phyloP scores from a whole-genome alignment of 352 stramenopile species.

The Blastocystis hominis region DNA sequence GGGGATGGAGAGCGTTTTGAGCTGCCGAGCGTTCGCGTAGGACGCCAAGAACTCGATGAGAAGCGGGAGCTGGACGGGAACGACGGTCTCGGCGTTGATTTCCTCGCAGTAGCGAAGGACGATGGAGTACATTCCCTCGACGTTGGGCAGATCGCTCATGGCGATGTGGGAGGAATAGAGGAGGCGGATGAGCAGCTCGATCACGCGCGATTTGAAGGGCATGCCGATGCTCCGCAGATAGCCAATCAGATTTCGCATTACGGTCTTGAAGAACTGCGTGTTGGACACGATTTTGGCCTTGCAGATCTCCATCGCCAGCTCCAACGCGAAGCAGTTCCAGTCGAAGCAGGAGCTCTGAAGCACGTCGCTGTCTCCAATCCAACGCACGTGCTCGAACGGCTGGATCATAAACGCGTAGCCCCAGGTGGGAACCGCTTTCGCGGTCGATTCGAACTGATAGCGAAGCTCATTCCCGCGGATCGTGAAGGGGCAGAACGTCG shows the following conservation, averaged over 20 bases:
- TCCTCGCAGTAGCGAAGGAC: not conserved
- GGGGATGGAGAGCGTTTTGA: not conserved
- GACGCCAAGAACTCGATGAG: conserved; percentile 17
- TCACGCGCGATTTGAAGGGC: conserved; percentile 48
- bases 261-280: not conserved
- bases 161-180: not conserved
- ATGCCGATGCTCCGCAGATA: conserved; percentile 23
- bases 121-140: not conserved
- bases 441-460: conserved; percentile 16
- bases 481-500: conserved; percentile 16
- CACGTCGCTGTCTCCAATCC: conserved; percentile 41
- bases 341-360: conserved; percentile 27
- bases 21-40: not conserved
- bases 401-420: conserved; percentile 55
- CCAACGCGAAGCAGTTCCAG: conserved; percentile 41
- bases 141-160: not conserved
- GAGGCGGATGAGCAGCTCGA: conserved; percentile 25
- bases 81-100: not conserved
- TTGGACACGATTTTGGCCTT: not conserved
- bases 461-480: conserved; percentile 37
- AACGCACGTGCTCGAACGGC: conserved; percentile 41
- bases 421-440: not conserved
- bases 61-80: conserved; percentile 24
- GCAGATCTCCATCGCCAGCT: conserved; percentile 29
- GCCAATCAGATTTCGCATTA: conserved; percentile 15